phyloP scores from a whole-genome alignment of 352 stramenopile genomes.

The Pythium pectinolyticum region DNA sequence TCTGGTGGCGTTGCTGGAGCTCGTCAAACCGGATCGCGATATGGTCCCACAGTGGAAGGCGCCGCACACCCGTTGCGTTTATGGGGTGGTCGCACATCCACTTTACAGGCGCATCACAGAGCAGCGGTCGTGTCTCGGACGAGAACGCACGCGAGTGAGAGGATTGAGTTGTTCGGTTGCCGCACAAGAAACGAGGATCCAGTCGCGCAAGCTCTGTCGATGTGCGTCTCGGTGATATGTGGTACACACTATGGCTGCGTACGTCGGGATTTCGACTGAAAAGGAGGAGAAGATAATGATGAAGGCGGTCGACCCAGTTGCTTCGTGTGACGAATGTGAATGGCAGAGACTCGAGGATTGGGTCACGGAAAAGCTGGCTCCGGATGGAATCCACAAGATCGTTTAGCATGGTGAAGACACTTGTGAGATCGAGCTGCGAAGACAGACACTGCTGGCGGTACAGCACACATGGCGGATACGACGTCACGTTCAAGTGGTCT shows the following conservation, averaged over 20 bases:
- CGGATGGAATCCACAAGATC: constrained; percentile 23
- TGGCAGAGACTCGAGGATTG: background rate
- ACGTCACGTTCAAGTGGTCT: constrained; percentile 12
- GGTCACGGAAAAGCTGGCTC: background rate
- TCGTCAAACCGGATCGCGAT: constrained; percentile 12
- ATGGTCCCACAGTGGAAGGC: constrained; percentile 11
- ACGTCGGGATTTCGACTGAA: constrained; percentile 6
- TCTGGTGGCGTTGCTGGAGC: constrained; percentile 7
- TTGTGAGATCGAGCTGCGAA: constrained; percentile 22
- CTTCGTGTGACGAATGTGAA: constrained; percentile 21
- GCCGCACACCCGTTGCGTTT: background rate
- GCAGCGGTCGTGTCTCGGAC: background rate
- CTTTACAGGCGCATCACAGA: constrained; percentile 3
- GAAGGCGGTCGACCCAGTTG: constrained; percentile 40
- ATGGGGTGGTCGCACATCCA: constrained; percentile 13
- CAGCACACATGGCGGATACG: constrained; percentile 33
- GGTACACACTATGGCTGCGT: constrained; percentile 4
- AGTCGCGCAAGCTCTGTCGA: background rate
- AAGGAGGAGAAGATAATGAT: constrained; percentile 22
- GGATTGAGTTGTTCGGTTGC: background rate
- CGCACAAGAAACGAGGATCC: background rate
- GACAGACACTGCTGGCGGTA: constrained; percentile 20
- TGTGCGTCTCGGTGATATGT: background rate
- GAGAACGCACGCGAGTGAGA: background rate
- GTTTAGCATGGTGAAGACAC: constrained; percentile 42